phyloP scores from a whole-genome alignment of 164 flowering plant genomes.

The Vitis vinifera region ASM3070453v1 NC_081805.1:9297501-9298000 shows the following conservation, averaged over 20 bases:
- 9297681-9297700: slow-evolving; percentile 18
- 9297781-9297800: too few species aligned
- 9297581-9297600: neutral
- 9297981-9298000: too few species aligned
- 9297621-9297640: slow-evolving; percentile 16
- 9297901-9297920: too few species aligned
- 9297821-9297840: too few species aligned
- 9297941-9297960: too few species aligned
- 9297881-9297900: neutral
- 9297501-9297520: too few species aligned
- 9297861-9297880: neutral
- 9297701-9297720: neutral
- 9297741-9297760: neutral
- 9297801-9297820: too few species aligned
- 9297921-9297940: too few species aligned
- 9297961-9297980: too few species aligned
- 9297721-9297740: neutral
- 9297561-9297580: too few species aligned
- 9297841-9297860: neutral
- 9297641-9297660: slow-evolving; percentile 19
- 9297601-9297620: neutral
- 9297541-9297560: too few species aligned
- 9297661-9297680: slow-evolving; percentile 26
- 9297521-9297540: too few species aligned
- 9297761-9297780: neutral